A percentile compares a stretch with the other conserved stretches of the same genome.
Conservation (phyloP, 306 rosid species). For the Glycine tomentella region DNA sequence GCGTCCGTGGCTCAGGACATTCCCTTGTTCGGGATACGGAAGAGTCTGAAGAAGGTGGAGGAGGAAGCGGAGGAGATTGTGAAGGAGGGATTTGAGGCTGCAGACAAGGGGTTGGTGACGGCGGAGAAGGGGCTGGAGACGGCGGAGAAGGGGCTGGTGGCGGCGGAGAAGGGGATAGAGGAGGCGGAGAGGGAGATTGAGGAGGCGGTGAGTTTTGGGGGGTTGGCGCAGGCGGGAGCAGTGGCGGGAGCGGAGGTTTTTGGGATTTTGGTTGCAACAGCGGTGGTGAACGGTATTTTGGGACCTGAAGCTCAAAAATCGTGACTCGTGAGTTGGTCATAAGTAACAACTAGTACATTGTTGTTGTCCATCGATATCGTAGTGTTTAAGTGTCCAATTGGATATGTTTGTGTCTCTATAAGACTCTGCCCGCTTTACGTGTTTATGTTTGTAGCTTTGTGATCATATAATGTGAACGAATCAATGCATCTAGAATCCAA, state of each 20-base stretch:
- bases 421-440: not conserved
- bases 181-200: conserved; percentile 65
- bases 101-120: conserved; percentile 68
- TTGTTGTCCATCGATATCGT: not conserved
- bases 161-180: conserved; percentile 63
- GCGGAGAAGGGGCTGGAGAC: conserved; percentile 58
- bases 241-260: conserved; percentile 82
- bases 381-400: not conserved
- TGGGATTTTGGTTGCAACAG: conserved; percentile 74
- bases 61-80: conserved; percentile 77
- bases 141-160: too few relatives aligned
- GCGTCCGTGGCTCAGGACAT: conserved; percentile 67
- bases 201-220: conserved; percentile 57
- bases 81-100: conserved; percentile 77
- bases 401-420: conserved; percentile 18
- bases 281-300: conserved; percentile 79
- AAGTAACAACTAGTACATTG: not conserved
- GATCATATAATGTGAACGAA: not conserved
- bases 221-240: conserved; percentile 76
- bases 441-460: conserved; percentile 21
- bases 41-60: conserved; percentile 76
- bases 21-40: conserved; percentile 75
- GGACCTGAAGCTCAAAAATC: conserved; percentile 72
- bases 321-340: conserved; percentile 24
- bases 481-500: not conserved